phyloP scores from a whole-genome alignment of 1,284 basidiomycete species.

The Neonothopanus nambi region DNA sequence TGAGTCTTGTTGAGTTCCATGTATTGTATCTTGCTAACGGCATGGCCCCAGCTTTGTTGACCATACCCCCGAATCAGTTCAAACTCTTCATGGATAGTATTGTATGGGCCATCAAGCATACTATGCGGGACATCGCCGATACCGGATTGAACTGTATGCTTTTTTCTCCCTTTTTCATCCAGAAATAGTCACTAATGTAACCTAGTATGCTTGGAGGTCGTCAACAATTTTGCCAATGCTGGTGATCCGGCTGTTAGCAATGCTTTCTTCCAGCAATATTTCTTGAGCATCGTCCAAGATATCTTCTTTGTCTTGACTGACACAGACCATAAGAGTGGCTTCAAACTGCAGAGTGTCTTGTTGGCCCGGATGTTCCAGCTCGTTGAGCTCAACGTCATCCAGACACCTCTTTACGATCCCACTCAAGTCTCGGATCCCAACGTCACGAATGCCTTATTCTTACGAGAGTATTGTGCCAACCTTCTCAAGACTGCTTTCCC shows the following conservation, averaged over 20 bases:
- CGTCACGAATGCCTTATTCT: conserved; percentile 82
- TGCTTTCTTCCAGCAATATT: conserved; percentile 79
- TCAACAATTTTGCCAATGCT: conserved; percentile 92
- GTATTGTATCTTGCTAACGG: conserved; percentile 5
- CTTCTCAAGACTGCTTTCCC: conserved; percentile 88
- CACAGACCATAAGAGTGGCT: conserved; percentile 97
- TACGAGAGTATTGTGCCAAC: conserved; percentile 88
- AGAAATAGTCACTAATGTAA: no score
- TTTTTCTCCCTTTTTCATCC: conserved; percentile 25
- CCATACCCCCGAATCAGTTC: conserved; percentile 90
- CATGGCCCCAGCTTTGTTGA: conserved; percentile 68
- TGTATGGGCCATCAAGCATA: conserved; percentile 99
- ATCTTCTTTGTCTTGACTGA: conserved; percentile 98
- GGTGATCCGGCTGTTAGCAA: conserved; percentile 74
- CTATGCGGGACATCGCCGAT: conserved; percentile 98
- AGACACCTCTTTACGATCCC: conserved; percentile 86
- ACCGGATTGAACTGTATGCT: conserved; percentile 82
- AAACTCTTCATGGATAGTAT: conserved; percentile 99
- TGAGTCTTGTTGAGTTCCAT: conserved; percentile 32
- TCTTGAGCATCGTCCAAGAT: conserved; percentile 92
- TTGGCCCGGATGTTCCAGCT: conserved; percentile 94
- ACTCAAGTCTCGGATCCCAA: conserved; percentile 71
- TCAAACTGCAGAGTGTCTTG: conserved; percentile 89
- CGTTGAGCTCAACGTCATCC: conserved; percentile 82
- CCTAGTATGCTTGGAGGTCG: conserved; percentile 88